Evolutionary conservation across 2,329 filamentous ascomycete genomes (phyloP).

Genomic region (Exophiala alcalophila): DNA sequence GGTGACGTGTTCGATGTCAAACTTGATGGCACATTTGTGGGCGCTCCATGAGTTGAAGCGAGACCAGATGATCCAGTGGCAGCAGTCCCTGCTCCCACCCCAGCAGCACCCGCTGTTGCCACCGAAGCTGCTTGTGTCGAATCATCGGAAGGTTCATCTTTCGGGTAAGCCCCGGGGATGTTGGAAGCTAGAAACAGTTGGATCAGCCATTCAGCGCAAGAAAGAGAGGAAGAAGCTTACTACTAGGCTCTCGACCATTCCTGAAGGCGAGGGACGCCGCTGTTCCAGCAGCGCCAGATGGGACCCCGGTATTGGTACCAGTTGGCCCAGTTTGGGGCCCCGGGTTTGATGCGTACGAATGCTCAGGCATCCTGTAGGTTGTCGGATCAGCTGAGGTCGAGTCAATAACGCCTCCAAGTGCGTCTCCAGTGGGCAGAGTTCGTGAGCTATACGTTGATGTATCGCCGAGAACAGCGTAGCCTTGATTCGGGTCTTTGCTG

Average conservation of each 20-base stretch:
- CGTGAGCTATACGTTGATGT: conserved; percentile 28
- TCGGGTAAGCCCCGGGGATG: conserved; percentile 24
- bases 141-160: conserved; percentile 11
- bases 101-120: conserved; percentile 1
- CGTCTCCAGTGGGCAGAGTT: conserved; percentile 23
- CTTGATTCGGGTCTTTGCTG: conserved; percentile 6
- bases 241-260: conserved; percentile 17
- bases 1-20: conserved; percentile 14
- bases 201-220: neutral
- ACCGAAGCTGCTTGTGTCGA: conserved; percentile 4
- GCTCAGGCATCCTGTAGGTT: conserved; percentile 27
- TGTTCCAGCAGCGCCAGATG: conserved; percentile 14
- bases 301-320: conserved; percentile 20
- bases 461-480: conserved; percentile 23
- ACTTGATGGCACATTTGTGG: conserved; percentile 11
- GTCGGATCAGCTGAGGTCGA: conserved; percentile 24
- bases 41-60: conserved; percentile 3
- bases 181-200: conserved; percentile 16
- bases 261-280: conserved; percentile 21
- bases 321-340: no score
- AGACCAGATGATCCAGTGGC: neutral
- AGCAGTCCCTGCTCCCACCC: neutral
- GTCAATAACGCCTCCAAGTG: conserved; percentile 23
- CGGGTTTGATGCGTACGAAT: conserved; percentile 18
- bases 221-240: conserved; percentile 11